Evolutionary conservation across 164 flowering plant species (phyloP).

Genomic region (Vitis vinifera): ASM3070453v1 NC_081817.1:9870001-9870500

Average conservation of each 20-base stretch:
- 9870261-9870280: conserved; percentile 52
- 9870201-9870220: conserved; percentile 80
- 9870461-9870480: conserved; percentile 81
- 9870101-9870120: conserved; percentile 56
- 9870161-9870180: conserved; percentile 88
- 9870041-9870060: too few relatives aligned
- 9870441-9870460: conserved; percentile 55
- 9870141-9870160: conserved; percentile 95
- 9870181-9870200: conserved; percentile 77
- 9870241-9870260: conserved; percentile 54
- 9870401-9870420: conserved; percentile 19
- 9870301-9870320: conserved; percentile 87
- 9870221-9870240: conserved; percentile 76
- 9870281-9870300: conserved; percentile 80
- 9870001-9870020: too few relatives aligned
- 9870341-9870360: conserved; percentile 57
- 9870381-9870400: conserved; percentile 26
- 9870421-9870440: conserved; percentile 36
- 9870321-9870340: conserved; percentile 61
- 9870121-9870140: conserved; percentile 73
- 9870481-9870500: conserved; percentile 72
- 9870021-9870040: too few relatives aligned
- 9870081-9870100: conserved; percentile 48
- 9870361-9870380: conserved; percentile 59
- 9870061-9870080: conserved; percentile 44